phyloP scores from a whole-genome alignment of 2,329 filamentous ascomycete species.

The Colletotrichum graminicola region DNA sequence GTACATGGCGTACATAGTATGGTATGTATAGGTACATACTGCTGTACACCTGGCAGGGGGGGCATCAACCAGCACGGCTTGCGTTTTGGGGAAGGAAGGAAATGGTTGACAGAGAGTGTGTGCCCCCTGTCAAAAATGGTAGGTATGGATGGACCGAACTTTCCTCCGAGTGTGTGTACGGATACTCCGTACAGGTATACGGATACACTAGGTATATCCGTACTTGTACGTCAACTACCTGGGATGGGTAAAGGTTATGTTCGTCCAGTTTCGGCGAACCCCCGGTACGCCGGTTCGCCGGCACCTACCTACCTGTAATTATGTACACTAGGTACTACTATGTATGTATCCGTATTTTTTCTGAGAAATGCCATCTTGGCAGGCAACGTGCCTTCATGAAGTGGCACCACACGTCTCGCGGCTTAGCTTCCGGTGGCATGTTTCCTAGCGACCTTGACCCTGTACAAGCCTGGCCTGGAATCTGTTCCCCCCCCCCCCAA shows the following conservation, averaged over 20 bases:
- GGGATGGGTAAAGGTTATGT: neutral
- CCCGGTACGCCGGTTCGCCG: neutral
- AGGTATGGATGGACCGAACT: slow-evolving; percentile 4
- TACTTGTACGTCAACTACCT: too few relatives aligned
- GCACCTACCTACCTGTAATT: too few relatives aligned
- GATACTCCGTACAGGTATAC: too few relatives aligned
- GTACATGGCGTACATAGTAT: too few relatives aligned
- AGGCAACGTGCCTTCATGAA: neutral
- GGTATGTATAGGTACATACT: too few relatives aligned
- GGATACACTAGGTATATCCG: too few relatives aligned
- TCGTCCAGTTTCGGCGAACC: neutral
- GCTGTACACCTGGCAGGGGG: neutral
- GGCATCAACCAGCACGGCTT: too few relatives aligned
- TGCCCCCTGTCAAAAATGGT: slow-evolving; percentile 13
- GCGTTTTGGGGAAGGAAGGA: too few relatives aligned
- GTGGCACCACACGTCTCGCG: slow-evolving; percentile 36
- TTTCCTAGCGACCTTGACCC: slow-evolving; percentile 18
- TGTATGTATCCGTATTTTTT: neutral
- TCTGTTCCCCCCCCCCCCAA: neutral
- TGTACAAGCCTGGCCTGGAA: neutral
- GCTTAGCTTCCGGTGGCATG: slow-evolving; percentile 29
- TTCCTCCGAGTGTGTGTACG: too few relatives aligned
- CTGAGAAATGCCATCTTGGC: neutral
- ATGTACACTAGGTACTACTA: too few relatives aligned
- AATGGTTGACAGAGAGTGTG: neutral